A percentile compares a stretch with the other conserved stretches of the same genome.
Conservation (phyloP, 345 rosid genomes). For the Geranium rotundifolium region DNA sequence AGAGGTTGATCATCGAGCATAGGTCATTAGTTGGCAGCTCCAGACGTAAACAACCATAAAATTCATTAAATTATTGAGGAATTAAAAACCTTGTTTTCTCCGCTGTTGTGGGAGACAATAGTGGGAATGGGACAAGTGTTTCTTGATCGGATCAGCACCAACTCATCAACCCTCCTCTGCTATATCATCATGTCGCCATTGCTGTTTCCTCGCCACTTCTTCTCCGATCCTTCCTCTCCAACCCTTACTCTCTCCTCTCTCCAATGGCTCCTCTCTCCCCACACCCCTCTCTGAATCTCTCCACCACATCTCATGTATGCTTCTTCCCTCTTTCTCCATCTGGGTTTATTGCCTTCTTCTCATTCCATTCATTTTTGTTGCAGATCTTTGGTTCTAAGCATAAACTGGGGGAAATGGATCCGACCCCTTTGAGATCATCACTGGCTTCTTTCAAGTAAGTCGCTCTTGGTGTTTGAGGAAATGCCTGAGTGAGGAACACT, state of each 20-base stretch:
- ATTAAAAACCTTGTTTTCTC: constrained; percentile 32
- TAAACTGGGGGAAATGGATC: constrained; percentile 17
- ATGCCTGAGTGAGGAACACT: neutral
- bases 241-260: neutral
- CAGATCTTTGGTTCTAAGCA: constrained; percentile 25
- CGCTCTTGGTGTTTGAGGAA: constrained; percentile 1
- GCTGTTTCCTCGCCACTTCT: neutral
- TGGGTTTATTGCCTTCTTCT: neutral
- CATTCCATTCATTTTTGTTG: constrained; percentile 6
- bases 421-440: constrained; percentile 18
- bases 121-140: constrained; percentile 8
- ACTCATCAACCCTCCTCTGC: neutral
- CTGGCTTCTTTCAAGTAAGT: constrained; percentile 24
- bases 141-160: constrained; percentile 15
- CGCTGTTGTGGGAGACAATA: constrained; percentile 43
- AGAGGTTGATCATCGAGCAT: too few species aligned
- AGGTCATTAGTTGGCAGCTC: too few species aligned
- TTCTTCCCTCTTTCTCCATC: neutral
- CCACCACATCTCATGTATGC: neutral
- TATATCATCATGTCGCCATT: neutral
- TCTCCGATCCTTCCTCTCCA: constrained; percentile 1
- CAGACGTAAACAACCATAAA: too few species aligned
- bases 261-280: constrained; percentile 2
- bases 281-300: neutral
- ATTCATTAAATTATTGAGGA: too few species aligned